Percentiles rank a stretch among this genome's conserved stretches.
Evolutionary conservation across 176 grass and related monocot genomes (phyloP).

Genomic region (Triticum dicoccoides): DNA sequence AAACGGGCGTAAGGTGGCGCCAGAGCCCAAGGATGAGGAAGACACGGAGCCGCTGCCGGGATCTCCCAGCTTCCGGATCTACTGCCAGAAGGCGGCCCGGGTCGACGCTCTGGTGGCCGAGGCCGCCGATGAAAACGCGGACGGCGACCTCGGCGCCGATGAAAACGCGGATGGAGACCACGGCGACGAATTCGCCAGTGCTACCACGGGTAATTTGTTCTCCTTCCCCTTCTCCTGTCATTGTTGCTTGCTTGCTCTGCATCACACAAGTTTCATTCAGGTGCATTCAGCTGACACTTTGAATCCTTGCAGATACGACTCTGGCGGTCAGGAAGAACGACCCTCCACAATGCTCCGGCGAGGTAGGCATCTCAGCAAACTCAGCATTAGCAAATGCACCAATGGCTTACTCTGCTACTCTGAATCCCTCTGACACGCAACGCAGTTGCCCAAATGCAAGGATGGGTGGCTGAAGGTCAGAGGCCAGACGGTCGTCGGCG

Average conservation of each 20-base stretch:
- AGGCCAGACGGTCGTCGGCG: conserved; percentile 18
- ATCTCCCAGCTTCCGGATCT: conserved; percentile 54
- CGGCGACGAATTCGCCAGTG: neutral
- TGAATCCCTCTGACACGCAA: neutral
- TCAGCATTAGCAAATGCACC: neutral
- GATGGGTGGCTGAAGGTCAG: conserved; percentile 24
- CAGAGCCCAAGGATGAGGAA: conserved; percentile 27
- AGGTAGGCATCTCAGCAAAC: conserved; percentile 12
- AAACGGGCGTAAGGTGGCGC: conserved; percentile 17
- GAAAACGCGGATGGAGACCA: neutral
- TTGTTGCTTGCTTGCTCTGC: neutral
- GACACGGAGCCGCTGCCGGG: conserved; percentile 5
- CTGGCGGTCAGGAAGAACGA: conserved; percentile 10
- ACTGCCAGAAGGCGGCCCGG: conserved; percentile 35
- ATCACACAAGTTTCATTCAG: neutral
- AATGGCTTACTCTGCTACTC: neutral
- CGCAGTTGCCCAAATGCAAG: conserved; percentile 19
- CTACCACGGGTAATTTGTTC: neutral
- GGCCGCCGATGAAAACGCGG: neutral
- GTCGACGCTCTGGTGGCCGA: conserved; percentile 32
- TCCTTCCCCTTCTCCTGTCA: no score
- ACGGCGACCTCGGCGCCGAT: neutral
- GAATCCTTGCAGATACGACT: conserved; percentile 34
- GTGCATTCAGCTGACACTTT: conserved; percentile 1
- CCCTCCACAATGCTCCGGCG: neutral